Evolutionary conservation across 2,329 filamentous ascomycete species (phyloP).

Genomic region (Diaporthe ampelina): DNA sequence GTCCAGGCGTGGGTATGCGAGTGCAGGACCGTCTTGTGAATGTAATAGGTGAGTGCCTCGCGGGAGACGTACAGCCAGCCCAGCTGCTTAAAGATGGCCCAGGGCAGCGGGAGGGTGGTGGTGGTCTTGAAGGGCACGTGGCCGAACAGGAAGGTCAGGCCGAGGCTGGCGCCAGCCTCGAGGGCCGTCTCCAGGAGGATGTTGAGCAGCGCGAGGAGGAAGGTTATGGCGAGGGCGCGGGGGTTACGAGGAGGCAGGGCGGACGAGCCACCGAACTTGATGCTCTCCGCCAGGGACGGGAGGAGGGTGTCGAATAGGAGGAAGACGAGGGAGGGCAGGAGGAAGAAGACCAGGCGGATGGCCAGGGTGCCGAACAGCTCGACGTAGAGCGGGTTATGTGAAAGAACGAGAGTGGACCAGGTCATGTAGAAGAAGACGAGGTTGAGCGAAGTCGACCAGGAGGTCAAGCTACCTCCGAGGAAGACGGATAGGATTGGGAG

Average conservation of each 20-base stretch:
- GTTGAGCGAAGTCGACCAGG: conserved; percentile 85
- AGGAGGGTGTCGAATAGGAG: conserved; percentile 79
- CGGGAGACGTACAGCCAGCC: conserved; percentile 58
- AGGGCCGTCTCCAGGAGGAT: conserved; percentile 58
- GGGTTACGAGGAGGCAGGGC: conserved; percentile 63
- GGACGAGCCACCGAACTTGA: conserved; percentile 75
- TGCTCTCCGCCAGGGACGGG: conserved; percentile 75
- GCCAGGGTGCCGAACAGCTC: conserved; percentile 80
- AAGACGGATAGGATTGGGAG: conserved; percentile 80
- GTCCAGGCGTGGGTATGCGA: conserved; percentile 44
- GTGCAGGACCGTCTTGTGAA: conserved; percentile 82
- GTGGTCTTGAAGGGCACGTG: conserved; percentile 62
- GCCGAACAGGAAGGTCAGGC: conserved; percentile 51
- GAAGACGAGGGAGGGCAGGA: conserved; percentile 80
- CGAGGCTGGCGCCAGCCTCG: conserved; percentile 59
- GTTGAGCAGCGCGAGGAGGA: conserved; percentile 59
- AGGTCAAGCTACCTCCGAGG: conserved; percentile 71
- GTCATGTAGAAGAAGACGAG: conserved; percentile 91
- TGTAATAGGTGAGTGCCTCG: conserved; percentile 77
- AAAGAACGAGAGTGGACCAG: conserved; percentile 86
- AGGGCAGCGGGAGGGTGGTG: conserved; percentile 65
- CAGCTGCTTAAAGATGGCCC: conserved; percentile 66
- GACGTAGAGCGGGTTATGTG: conserved; percentile 80
- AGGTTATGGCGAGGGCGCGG: conserved; percentile 51
- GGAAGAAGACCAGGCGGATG: conserved; percentile 77